Evolutionary conservation across 805 yeast species (phyloP).

Genomic region (Cyberlindnera saturnus): DNA sequence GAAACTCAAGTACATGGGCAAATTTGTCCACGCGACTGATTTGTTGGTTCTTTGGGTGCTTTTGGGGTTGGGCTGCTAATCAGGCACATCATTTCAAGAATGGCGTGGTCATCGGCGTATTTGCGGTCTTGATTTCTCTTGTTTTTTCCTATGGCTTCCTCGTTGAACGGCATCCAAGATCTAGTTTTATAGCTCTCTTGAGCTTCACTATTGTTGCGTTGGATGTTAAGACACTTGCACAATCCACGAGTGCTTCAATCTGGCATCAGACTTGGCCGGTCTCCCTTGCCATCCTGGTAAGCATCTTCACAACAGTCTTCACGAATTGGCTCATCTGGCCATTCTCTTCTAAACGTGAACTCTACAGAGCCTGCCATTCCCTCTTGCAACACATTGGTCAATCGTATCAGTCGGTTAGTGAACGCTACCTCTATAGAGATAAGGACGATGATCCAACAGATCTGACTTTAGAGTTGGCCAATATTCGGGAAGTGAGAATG

Average conservation of each 20-base stretch:
- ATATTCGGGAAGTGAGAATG: conserved; percentile 42
- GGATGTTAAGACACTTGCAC: conserved; percentile 17
- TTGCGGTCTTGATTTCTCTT: conserved; percentile 31
- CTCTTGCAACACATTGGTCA: conserved; percentile 37
- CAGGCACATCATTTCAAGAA: conserved; percentile 32
- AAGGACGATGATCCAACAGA: conserved; percentile 41
- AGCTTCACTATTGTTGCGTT: conserved; percentile 36
- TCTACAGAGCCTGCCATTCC: conserved; percentile 32
- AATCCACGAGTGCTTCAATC: conserved; percentile 17
- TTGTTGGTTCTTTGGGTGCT: conserved; percentile 34
- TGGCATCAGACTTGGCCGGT: conserved; percentile 37
- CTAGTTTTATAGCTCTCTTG: conserved; percentile 35
- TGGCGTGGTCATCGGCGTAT: conserved; percentile 33
- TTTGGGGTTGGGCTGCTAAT: conserved; percentile 43
- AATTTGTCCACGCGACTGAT: conserved; percentile 27
- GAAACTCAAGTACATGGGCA: conserved; percentile 33
- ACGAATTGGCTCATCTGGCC: conserved; percentile 45
- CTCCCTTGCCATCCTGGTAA: conserved; percentile 33
- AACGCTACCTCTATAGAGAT: conserved; percentile 43
- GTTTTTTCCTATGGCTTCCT: conserved; percentile 30
- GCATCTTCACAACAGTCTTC: conserved; percentile 30
- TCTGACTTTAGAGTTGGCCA: conserved; percentile 35
- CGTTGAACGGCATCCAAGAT: conserved; percentile 34
- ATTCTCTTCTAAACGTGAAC: conserved; percentile 37
- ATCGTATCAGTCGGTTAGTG: conserved; percentile 41